Evolutionary conservation across 1,139 yeast genomes (phyloP), one percentile per base, ranked within the genome.

Genomic region (Hanseniaspora sp.): DNA sequence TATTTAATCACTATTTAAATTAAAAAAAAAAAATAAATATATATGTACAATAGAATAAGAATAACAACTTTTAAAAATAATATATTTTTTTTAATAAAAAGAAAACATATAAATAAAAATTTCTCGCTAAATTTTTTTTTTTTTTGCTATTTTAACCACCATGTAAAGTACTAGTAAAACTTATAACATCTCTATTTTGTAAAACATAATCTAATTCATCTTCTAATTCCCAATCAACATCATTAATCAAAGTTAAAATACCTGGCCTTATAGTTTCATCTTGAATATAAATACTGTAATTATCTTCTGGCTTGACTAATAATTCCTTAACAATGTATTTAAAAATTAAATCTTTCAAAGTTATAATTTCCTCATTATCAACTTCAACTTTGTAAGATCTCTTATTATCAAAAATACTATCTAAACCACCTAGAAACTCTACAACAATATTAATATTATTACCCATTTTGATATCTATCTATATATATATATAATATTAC

Each of bases 171-270:
- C 95, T 85, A 5, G 96, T 92, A 64, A 92, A 90, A 4, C 95
- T 79, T 45, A 92, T 76, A 33, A 79, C 75, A 68, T 92, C 98
- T 15, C 86, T 83, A 48, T 77, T 71, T 64, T 86, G 86, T 23
- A 92, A 68, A 17, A 75, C 79, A 62, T 88, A 88, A 9, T 79
- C 83, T 62, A 86, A 92, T 69, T 82, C 88, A 12, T 90, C 97
- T 65, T 88, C 95, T 34, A 92, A 70, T 64, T 92, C 98, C 98
- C 98, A 92, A 69, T 92, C 98, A 0, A 95, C 82, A 64, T 92
- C 98, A 64, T 92, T 92, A 59, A 92, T 83, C 55, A 92, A 74
- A 8, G 92, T 96, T 59, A 92, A 72, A 46, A 92, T 87, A 1
- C 98, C 98, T 0, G 97, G 96, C 54, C 97, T 79, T 8, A 85